Evolutionary conservation across 1,284 basidiomycete species (phyloP).

Genomic region (Thelephora terrestris): DNA sequence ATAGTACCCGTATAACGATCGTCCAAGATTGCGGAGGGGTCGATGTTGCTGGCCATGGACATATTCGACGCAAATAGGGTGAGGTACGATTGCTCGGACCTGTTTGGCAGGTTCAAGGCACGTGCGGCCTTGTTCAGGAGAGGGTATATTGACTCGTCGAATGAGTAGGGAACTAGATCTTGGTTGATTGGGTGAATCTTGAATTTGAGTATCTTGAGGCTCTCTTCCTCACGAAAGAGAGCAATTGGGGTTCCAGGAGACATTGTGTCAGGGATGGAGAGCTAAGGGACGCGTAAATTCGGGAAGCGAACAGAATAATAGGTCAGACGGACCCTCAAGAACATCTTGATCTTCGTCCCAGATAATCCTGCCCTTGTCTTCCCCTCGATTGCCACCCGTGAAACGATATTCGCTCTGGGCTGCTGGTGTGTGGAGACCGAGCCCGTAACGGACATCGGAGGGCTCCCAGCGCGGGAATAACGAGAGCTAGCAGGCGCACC

Average conservation of each 20-base stretch:
- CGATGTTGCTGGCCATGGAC: conserved; percentile 3
- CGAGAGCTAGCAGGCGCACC: conserved; percentile 18
- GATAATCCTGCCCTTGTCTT: conserved; percentile 54
- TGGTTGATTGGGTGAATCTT: conserved; percentile 66
- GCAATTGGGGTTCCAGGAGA: conserved; percentile 56
- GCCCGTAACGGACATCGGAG: conserved; percentile 29
- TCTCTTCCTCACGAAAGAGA: conserved; percentile 57
- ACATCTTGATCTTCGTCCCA: conserved; percentile 59
- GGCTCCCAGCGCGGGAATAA: conserved; percentile 28
- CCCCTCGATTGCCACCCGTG: conserved; percentile 64
- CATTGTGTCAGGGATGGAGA: conserved; percentile 56
- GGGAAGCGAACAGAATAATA: background rate
- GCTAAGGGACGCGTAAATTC: conserved; percentile 26
- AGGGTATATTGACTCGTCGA: conserved; percentile 52
- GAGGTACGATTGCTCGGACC: conserved; percentile 48
- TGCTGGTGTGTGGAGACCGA: conserved; percentile 26
- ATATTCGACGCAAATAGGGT: conserved; percentile 30
- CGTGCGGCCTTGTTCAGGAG: conserved; percentile 57
- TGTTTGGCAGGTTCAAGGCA: conserved; percentile 54
- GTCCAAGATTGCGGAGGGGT: conserved; percentile 33
- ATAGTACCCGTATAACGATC: conserved; percentile 63
- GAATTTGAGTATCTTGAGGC: conserved; percentile 58
- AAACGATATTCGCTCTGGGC: conserved; percentile 54
- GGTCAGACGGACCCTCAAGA: conserved; percentile 49
- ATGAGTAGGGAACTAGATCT: conserved; percentile 61